A percentile compares a stretch with the other conserved stretches of the same genome.
These are phyloP conservation scores for Aspergillus neotritici DNA, from an alignment of 2,329 filamentous ascomycete species.

Conservation along the genomic window DNA sequence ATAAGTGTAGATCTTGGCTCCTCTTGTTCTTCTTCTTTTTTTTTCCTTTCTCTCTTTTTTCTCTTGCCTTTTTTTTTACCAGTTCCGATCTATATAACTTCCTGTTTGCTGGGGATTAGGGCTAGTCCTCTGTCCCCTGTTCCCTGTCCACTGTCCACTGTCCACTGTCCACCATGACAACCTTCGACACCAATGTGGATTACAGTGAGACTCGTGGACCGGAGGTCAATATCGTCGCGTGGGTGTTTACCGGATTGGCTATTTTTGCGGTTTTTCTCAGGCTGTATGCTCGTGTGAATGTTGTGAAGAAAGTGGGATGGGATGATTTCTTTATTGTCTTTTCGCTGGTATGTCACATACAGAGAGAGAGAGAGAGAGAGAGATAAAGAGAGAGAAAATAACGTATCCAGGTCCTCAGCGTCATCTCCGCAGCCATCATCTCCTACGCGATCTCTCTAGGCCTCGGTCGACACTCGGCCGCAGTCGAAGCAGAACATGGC, in stretches of 20 bases:
- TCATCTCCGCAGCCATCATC: constrained; percentile 21
- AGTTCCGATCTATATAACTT: too few species aligned
- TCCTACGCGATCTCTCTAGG: constrained; percentile 22
- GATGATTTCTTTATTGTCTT: constrained; percentile 28
- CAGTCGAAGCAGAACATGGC: constrained; percentile 20
- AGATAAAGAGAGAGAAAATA: neutral
- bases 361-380: too few species aligned
- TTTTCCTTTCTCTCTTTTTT: too few species aligned
- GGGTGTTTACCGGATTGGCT: constrained; percentile 21
- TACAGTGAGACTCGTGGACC: constrained; percentile 15
- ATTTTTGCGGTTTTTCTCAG: constrained; percentile 19
- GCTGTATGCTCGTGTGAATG: constrained; percentile 15
- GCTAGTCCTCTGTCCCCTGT: too few species aligned
- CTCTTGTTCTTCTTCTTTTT: too few species aligned
- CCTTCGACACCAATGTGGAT: constrained; percentile 14
- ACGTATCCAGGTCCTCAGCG: constrained; percentile 18
- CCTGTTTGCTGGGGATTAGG: too few species aligned
- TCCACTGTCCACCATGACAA: constrained; percentile 1
- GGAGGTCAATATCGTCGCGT: constrained; percentile 19
- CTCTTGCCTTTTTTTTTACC: too few species aligned
- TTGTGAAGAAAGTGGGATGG: constrained; percentile 19
- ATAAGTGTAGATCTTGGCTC: too few species aligned
- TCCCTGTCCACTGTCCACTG: too few species aligned
- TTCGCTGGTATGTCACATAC: constrained; percentile 15
- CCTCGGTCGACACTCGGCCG: constrained; percentile 22